Evolutionary conservation across 768 basidiomycete species (phyloP), one percentile per base, ranked within the genome.

Genomic region (Galerina sulciceps): DNA sequence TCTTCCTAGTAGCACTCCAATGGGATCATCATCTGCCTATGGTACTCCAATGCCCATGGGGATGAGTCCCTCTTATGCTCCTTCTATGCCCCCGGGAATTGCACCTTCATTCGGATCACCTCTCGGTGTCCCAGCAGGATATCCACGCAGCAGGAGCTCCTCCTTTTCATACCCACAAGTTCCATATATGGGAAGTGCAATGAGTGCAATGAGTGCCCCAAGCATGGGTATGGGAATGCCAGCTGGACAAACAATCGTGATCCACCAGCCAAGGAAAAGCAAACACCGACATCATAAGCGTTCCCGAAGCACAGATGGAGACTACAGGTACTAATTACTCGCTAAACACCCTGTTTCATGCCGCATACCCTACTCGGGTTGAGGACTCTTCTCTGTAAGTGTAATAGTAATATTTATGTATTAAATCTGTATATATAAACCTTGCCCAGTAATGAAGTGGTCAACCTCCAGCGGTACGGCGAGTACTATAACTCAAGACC

Each of bases 101-200:
- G 48, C 69, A 36, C 37, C 57, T 18, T 73, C 73, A 14, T 74
- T 73, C 46, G 62, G 71, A 26, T 60, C 67, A 10, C 62, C 70
- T 55, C 65, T 73, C 22, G 66, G 64, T 34, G 57, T 70, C 17
- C 72, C 68, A 10, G 62, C 68, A 60, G 69, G 61, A 2, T 62
- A 68, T 48, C 41, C 57, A 4, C 63, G 69, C 26, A 62, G 67
- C 42, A 71, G 76, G 53, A 76, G 72, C 50, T 64, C 67, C 20
- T 78, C 78, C 6, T 72, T 73, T 58, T 74, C 77, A 18, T 75
- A 77, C 44, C 64, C 73, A 6, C 71, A 71, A 43, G 63, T 66
- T 47, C 61, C 60, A 40, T 72, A 72, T 57, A 65, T 65, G 60
- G 69, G 69, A 17, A 46, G 45, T 1, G 37, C 58, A n/a, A 59